Conservation (phyloP, 169 alveolate genomes). For the Besnoitia besnoiti region DNA sequence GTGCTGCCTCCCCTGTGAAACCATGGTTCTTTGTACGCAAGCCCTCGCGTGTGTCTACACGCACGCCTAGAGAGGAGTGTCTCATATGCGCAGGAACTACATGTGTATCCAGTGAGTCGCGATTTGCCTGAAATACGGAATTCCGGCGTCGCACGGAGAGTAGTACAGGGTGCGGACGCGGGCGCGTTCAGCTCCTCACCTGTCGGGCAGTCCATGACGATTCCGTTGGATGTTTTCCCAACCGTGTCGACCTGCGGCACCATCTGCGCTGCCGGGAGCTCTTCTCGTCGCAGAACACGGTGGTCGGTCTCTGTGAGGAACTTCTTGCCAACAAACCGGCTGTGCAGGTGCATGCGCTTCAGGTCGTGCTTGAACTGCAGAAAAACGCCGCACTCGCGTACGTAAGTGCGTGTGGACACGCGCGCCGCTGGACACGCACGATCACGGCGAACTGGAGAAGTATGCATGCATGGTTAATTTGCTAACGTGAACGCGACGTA, state of each 20-base stretch:
- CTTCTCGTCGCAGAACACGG: conserved; percentile 58
- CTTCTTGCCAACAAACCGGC: background rate
- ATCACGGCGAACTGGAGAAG: too few relatives aligned
- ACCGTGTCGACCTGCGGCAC: background rate
- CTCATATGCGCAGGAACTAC: too few relatives aligned
- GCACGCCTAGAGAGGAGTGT: too few relatives aligned
- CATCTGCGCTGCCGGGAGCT: conserved; percentile 31
- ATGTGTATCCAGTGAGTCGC: background rate
- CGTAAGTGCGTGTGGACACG: too few relatives aligned
- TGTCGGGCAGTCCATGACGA: conserved; percentile 53
- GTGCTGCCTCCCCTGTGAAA: too few relatives aligned
- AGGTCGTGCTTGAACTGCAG: conserved; percentile 41
- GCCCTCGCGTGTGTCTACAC: too few relatives aligned
- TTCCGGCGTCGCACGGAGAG: background rate
- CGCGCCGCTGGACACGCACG: too few relatives aligned
- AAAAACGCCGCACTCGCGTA: too few relatives aligned
- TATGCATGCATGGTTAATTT: too few relatives aligned
- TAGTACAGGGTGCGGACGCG: background rate
- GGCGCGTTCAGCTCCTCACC: too few relatives aligned
- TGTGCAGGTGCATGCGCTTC: conserved; percentile 23
- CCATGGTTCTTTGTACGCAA: too few relatives aligned
- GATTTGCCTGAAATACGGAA: background rate
- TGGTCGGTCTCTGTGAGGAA: conserved; percentile 53
- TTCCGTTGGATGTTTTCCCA: conserved; percentile 33
- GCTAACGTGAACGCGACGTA: too few relatives aligned